Base-by-base conservation (phyloP, 306 rosid genomes). In the Glycyrrhiza uralensis region DNA sequence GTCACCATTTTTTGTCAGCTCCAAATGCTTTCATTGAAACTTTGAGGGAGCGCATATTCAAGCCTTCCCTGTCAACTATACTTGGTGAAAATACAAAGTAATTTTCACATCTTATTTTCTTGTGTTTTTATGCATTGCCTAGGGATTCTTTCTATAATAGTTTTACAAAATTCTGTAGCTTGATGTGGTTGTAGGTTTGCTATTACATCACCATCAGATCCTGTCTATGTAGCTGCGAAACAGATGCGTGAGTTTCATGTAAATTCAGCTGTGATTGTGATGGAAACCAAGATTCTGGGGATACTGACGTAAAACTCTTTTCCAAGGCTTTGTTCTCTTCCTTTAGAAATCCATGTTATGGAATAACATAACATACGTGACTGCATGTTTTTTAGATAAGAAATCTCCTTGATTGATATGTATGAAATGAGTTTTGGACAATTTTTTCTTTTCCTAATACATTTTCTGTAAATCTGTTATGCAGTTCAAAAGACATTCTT, bases 21-120 rank as follows among this genome's bases (percentile, higher is more conserved):
- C 88, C 96, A 36, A 79, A 78, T 87, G 90, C 89, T 38, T 91
- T 91, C 78, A 78, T 94, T 35, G 97, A 91, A 79, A 89, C 95
- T 59, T 60, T 94, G 85, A 94, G 99, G 91, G 99, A 94, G 71
- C 96, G 88, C 67, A 84, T 94, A 90, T 94, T 94, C 82, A 91
- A 86, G 85, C 99, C 99, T 30, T 83, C 96, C 55, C 71, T 94
- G 77, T 82, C 99, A 69, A 83, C 91, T 42, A 85, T 94, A 50
- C 59, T 94, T 49, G 80, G 81, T 38, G 99, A 94, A 79, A 83
- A 82, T 77, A 66, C 82, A 7, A 94, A 86, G 99, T 94, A 94
- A 70, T 61, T 76, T 77, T 15, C 32, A 17, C 54, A 66, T 30
- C 63, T 49, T 70, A 66, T 59, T 69, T 75, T 45, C 71, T 33